Evolutionary conservation across 495 filamentous ascomycete genomes (phyloP), one percentile per base, ranked within the genome.

Genomic region (Aspergillus affinis): DNA sequence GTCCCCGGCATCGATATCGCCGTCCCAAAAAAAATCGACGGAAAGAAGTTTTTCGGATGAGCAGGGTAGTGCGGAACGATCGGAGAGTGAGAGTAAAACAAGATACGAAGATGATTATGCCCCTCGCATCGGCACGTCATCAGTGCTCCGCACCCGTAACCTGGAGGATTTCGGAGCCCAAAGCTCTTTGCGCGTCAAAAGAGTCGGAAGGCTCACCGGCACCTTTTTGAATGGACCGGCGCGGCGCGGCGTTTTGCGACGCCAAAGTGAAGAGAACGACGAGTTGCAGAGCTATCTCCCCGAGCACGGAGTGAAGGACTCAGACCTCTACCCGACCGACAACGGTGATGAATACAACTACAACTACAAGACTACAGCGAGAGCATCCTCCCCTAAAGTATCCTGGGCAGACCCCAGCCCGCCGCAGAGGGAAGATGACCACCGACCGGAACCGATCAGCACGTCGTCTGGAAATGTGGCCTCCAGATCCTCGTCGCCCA

Each of bases 221-320:
- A 84, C 81, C 58, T 92, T 91, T 63, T 75, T 92, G 21, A 90
- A 86, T 58, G 88, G 88, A 0, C 89, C 90, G 9, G 89, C 88
- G 20, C 83, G 90, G 58, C 78, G 90, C 61, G 89, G 88, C 15
- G 82, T 88, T 18, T 65, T 82, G 59, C 79, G 88, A 58, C 81
- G 88, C 53, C 87, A 90, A 69, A 91, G 88, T 60, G 89, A 92
- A 46, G 90, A 92, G 48, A 86, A 88, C 50, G 81, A 78, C 41
- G 75, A 79, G 48, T 64, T 68, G 18, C 64, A 68, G 2, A 62
- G 59, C 6, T 68, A 71, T 48, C 61, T 72, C 4, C 66, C 73
- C 8, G 61, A 67, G 46, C 72, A 77, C 26, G 70, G 63, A 7
- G 65, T 58, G 15, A 64, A 62, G 36, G 36, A 41, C 36, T 41